Evolutionary conservation across 169 alveolate genomes (phyloP).

Genomic region (Eimeria necatrix): DNA sequence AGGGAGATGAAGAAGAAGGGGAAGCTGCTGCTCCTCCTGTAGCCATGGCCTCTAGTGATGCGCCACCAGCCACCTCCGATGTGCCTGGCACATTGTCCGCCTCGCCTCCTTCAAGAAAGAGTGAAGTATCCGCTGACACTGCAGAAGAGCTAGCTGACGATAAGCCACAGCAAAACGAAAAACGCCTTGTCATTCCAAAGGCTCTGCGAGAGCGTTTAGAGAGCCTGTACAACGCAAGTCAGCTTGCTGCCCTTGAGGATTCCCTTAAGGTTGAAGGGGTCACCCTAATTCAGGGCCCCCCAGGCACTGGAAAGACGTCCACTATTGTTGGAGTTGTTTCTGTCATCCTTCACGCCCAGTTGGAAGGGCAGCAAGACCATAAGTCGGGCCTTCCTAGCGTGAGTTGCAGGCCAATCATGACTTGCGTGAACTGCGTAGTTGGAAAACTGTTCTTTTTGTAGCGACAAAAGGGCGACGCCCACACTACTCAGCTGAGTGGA

Average conservation of each 20-base stretch:
- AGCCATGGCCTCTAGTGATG: neutral
- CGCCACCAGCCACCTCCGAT: neutral
- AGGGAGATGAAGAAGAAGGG: neutral
- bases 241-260: slow-evolving; percentile 83
- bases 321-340: slow-evolving; percentile 84
- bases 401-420: neutral
- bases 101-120: neutral
- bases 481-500: too few relatives aligned
- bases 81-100: neutral
- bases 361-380: slow-evolving; percentile 63
- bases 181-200: slow-evolving; percentile 72
- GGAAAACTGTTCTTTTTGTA: too few relatives aligned
- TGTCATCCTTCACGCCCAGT: slow-evolving; percentile 82
- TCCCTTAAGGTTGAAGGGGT: slow-evolving; percentile 84
- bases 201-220: slow-evolving; percentile 64
- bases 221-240: slow-evolving; percentile 80
- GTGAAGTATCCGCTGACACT: neutral
- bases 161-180: slow-evolving; percentile 13
- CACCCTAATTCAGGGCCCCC: slow-evolving; percentile 87
- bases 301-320: slow-evolving; percentile 87
- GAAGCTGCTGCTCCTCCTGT: neutral
- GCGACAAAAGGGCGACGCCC: too few relatives aligned
- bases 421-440: too few relatives aligned
- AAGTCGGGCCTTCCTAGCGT: neutral
- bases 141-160: neutral